phyloP scores from a whole-genome alignment of 345 rosid genomes.

The Populus tremula region DNA sequence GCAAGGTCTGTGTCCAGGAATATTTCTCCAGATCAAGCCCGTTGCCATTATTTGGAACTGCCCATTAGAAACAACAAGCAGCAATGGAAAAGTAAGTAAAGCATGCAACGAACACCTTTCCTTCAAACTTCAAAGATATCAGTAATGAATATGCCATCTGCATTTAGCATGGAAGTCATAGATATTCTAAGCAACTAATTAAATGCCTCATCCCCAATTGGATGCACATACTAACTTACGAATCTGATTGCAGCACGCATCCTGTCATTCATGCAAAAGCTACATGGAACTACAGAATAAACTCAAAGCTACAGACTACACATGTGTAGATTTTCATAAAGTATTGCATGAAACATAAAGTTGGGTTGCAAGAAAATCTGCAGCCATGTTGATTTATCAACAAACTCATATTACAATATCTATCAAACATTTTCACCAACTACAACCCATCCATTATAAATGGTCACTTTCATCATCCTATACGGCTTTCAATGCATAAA shows the following conservation, averaged over 20 bases:
- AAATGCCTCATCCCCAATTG: neutral
- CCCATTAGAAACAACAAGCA: conserved; percentile 1
- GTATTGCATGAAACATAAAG: neutral
- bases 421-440: neutral
- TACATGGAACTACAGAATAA: neutral
- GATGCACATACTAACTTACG: neutral
- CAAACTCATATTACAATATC: neutral
- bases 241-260: neutral
- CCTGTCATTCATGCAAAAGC: neutral
- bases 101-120: neutral
- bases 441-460: neutral
- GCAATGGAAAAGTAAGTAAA: neutral
- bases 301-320: neutral
- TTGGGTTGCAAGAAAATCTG: no score
- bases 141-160: neutral
- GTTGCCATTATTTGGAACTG: conserved; percentile 87
- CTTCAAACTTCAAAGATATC: neutral
- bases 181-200: neutral
- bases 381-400: neutral
- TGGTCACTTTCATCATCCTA: no score
- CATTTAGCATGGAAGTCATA: neutral
- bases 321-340: neutral
- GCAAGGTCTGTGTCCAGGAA: conserved; percentile 86
- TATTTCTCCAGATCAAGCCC: conserved; percentile 85
- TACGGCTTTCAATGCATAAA: neutral